These are phyloP conservation scores for Tricholoma terreum DNA, from an alignment of 768 basidiomycete genomes.

Conservation along the genomic window DNA sequence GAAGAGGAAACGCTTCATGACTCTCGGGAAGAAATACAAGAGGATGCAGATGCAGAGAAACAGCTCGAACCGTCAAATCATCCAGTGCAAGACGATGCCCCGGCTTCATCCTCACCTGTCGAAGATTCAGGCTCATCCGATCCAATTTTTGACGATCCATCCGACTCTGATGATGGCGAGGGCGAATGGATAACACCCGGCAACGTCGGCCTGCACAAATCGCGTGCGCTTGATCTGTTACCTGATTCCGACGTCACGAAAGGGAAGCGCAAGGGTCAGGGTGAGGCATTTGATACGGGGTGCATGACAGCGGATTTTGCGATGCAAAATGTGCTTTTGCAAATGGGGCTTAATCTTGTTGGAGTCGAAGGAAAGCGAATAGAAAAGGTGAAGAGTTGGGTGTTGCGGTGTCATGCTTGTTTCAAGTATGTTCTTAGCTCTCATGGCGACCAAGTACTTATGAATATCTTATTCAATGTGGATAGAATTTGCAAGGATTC, in stretches of 20 bases:
- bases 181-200: slow-evolving; percentile 97
- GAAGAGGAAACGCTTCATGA: background rate
- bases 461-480: background rate
- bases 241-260: slow-evolving; percentile 45
- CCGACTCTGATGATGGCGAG: slow-evolving; percentile 76
- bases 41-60: slow-evolving; percentile 16
- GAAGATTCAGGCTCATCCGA: slow-evolving; percentile 12
- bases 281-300: slow-evolving; percentile 57
- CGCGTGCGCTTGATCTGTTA: slow-evolving; percentile 78
- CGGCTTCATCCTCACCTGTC: slow-evolving; percentile 3
- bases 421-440: slow-evolving; percentile 81
- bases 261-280: slow-evolving; percentile 34
- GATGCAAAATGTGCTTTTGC: slow-evolving; percentile 95
- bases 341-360: slow-evolving; percentile 90
- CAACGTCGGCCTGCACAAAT: slow-evolving; percentile 85
- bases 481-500: slow-evolving; percentile 91
- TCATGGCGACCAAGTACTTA: background rate
- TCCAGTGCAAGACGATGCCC: slow-evolving; percentile 25
- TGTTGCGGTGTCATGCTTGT: slow-evolving; percentile 95
- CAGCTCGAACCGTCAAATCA: slow-evolving; percentile 39
- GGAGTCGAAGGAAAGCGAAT: slow-evolving; percentile 90
- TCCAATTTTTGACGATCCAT: slow-evolving; percentile 71
- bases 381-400: slow-evolving; percentile 91
- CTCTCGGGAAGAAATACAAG: slow-evolving; percentile 8
- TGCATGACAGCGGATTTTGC: slow-evolving; percentile 99